A percentile compares a stretch with the other conserved stretches of the same genome.
Conservation (phyloP, 371 early-diverging fungal species). For the Mucor indicus region DNA sequence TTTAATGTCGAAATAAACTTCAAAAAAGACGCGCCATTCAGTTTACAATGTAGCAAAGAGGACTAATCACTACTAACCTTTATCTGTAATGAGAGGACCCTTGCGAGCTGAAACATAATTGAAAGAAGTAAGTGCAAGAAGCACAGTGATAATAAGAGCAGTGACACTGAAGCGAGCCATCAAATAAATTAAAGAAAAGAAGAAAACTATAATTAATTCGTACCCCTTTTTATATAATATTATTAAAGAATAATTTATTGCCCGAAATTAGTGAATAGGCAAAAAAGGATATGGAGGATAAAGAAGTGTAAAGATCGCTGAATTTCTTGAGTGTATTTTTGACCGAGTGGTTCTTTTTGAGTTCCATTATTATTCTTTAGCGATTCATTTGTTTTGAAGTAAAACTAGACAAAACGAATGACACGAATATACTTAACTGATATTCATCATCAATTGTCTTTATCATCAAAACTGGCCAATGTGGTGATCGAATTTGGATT, state of each 20-base stretch:
- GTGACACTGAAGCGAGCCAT: constrained; percentile 42
- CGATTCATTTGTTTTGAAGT: constrained; percentile 11
- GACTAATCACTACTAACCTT: constrained; percentile 33
- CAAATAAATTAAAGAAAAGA: too few species aligned
- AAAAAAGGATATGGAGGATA: too few species aligned
- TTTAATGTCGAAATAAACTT: constrained; percentile 89
- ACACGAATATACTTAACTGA: not conserved
- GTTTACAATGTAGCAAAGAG: not conserved
- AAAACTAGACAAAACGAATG: constrained; percentile 6
- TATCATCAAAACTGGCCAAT: constrained; percentile 22
- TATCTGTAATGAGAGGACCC: constrained; percentile 47
- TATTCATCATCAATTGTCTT: constrained; percentile 15
- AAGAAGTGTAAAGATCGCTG: too few species aligned
- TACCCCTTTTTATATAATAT: too few species aligned
- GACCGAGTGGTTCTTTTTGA: too few species aligned
- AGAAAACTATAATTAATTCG: too few species aligned
- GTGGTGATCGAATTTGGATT: constrained; percentile 19
- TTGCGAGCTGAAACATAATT: constrained; percentile 47
- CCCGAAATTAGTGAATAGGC: too few species aligned
- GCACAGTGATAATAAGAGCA: constrained; percentile 25
- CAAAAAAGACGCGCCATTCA: too few species aligned
- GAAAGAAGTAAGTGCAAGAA: constrained; percentile 35
- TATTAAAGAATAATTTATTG: too few species aligned
- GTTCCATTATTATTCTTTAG: constrained; percentile 1
- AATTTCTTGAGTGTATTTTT: too few species aligned